phyloP scores from a whole-genome alignment of 2,329 filamentous ascomycete species.

The Colletotrichum musicola region DNA sequence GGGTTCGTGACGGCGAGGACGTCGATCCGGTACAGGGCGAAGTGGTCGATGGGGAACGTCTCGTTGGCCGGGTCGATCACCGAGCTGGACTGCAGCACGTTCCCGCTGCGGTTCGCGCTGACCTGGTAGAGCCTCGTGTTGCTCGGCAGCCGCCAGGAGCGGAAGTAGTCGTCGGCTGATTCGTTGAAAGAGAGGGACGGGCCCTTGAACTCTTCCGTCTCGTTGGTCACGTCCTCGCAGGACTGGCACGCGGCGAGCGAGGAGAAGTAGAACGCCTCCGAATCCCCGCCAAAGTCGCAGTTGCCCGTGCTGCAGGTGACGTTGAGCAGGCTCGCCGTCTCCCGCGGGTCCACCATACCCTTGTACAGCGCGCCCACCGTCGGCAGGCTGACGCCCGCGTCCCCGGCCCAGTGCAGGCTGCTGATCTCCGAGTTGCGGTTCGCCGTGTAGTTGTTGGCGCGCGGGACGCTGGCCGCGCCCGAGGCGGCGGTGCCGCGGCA shows the following conservation, averaged over 20 bases:
- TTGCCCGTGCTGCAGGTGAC: constrained; percentile 8
- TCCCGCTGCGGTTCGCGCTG: neutral
- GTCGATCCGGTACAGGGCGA: neutral
- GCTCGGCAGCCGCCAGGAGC: neutral
- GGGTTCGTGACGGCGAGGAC: constrained; percentile 1
- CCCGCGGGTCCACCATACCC: neutral
- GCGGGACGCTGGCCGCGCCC: neutral
- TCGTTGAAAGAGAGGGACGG: neutral
- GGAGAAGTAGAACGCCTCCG: neutral
- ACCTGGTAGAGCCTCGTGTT: too few species aligned
- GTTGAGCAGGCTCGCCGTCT: neutral
- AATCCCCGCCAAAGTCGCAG: constrained; percentile 3
- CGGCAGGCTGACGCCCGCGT: neutral
- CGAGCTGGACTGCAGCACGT: neutral
- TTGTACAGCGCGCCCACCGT: neutral
- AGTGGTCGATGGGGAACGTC: neutral
- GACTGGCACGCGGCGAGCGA: constrained; percentile 13
- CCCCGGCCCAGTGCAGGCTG: neutral
- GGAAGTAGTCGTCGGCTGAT: too few species aligned
- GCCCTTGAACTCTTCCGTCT: neutral
- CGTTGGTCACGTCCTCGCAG: constrained; percentile 1
- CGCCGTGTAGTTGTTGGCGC: constrained; percentile 5
- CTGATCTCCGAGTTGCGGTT: neutral
- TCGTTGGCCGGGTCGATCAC: neutral
- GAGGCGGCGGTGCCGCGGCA: neutral